Evolutionary conservation across 2,329 filamentous ascomycete species (phyloP).

Genomic region (Aureobasidium sp.): DNA sequence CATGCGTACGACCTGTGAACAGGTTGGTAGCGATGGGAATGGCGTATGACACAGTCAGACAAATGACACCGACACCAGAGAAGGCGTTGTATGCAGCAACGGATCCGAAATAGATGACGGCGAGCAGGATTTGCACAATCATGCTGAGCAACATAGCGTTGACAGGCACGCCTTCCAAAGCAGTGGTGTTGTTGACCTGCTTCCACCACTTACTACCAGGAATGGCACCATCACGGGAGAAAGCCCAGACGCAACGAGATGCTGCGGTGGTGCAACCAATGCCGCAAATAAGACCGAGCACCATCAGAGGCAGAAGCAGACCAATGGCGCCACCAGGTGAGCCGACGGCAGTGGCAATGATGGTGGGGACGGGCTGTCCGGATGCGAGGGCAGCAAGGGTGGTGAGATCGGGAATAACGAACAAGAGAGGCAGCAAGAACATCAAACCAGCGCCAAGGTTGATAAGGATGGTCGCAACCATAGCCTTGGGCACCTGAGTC

Average conservation of each 20-base stretch:
- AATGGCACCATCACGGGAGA: conserved; percentile 63
- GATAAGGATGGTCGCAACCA: conserved; percentile 59
- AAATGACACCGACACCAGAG: conserved; percentile 63
- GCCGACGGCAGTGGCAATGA: conserved; percentile 57
- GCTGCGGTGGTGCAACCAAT: conserved; percentile 63
- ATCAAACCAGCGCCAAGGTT: conserved; percentile 61
- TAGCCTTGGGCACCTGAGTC: conserved; percentile 64
- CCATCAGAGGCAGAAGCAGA: conserved; percentile 57
- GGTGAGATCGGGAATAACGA: conserved; percentile 59
- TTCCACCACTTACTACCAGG: conserved; percentile 57
- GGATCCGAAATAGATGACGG: conserved; percentile 63
- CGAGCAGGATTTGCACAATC: conserved; percentile 56
- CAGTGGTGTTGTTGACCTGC: conserved; percentile 54
- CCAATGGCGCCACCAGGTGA: conserved; percentile 53
- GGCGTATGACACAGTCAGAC: conserved; percentile 61
- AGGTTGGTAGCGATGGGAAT: conserved; percentile 60
- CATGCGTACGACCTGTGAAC: conserved; percentile 52
- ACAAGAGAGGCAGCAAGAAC: conserved; percentile 62
- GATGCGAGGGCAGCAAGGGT: conserved; percentile 42
- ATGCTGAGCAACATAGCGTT: conserved; percentile 69
- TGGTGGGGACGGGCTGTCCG: conserved; percentile 58
- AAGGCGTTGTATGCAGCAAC: conserved; percentile 60
- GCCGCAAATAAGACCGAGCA: conserved; percentile 60
- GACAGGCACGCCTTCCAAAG: conserved; percentile 53
- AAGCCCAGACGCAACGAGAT: conserved; percentile 62